Percentiles rank a stretch among this genome's conserved stretches.
These are phyloP conservation scores for Rubia balearica DNA, from an alignment of 305 asterid species.

Conservation along the genomic window DNA sequence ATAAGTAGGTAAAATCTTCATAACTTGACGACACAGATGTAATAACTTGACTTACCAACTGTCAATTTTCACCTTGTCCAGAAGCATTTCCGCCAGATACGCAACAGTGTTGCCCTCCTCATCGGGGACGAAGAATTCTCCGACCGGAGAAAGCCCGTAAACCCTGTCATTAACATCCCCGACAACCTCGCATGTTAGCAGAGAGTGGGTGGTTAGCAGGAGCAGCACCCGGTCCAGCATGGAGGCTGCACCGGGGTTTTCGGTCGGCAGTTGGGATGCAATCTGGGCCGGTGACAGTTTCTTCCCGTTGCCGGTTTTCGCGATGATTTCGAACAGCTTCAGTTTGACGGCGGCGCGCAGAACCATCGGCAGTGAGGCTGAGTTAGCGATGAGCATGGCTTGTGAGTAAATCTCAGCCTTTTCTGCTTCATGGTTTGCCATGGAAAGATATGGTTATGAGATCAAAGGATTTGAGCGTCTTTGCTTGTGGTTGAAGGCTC, in stretches of 20 bases:
- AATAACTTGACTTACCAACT: conserved; percentile 8
- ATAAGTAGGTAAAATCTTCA: too few relatives aligned
- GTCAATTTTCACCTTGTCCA: conserved; percentile 3
- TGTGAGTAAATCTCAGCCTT: background rate
- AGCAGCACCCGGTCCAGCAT: conserved; percentile 4
- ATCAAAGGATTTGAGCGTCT: background rate
- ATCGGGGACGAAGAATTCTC: conserved; percentile 4
- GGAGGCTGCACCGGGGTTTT: conserved; percentile 7
- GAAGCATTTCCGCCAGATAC: background rate
- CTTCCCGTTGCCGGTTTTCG: background rate
- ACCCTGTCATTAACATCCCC: background rate
- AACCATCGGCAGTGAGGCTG: conserved; percentile 9
- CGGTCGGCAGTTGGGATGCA: background rate
- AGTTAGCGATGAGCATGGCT: background rate
- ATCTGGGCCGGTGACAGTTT: conserved; percentile 1
- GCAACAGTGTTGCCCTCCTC: conserved; percentile 7
- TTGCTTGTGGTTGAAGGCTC: background rate
- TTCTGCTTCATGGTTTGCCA: background rate
- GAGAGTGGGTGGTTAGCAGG: background rate
- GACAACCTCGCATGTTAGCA: background rate
- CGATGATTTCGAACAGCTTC: background rate
- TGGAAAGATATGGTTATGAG: background rate
- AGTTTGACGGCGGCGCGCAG: background rate
- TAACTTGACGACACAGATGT: background rate
- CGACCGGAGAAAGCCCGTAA: conserved; percentile 7